Evolutionary conservation across 139 green algal genomes (phyloP), one percentile per base, ranked within the genome.

Genomic region (Zygnema cylindricum): DNA sequence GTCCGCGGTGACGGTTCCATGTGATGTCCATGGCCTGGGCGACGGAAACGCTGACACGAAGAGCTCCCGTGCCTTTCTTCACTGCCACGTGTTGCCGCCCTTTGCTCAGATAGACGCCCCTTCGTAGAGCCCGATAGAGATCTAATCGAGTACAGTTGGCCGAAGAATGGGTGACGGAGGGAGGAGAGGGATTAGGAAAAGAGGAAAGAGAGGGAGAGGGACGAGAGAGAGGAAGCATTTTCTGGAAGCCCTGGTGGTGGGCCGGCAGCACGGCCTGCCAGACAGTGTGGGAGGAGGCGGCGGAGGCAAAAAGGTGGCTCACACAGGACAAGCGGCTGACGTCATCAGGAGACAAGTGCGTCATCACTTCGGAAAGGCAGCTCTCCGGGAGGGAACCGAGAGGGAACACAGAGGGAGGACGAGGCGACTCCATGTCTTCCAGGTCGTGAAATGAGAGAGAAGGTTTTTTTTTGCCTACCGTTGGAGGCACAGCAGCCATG

Each of bases 281-380:
- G 3, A 84, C 38, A 49, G 35, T 35, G 77, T 41, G n/a, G 3
- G 77, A 84, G 40, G 21, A 22, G 2, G 77, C 77, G 3, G 77
- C 77, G 2, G 77, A 21, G 16, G 77, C 77, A 35, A 39, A 57
- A 2, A 33, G 3, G 32, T 16, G 2, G 77, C 33, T 69, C 38
- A 84, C 77, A 7, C 77, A 84, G 7, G 77, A 2, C 2, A 57
- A 11, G 16, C 77, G 16, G 2, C 77, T 33, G 2, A 84, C 77
- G 77, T 84, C 77, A 22, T 35, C 32, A 49, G 77, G 77, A 35
- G 77, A 54, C 16, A 57, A 32, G 25, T 73, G 33, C 32, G 21
- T 25, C 77, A 84, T 49, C 77, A 84, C 77, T 3, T 36, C 38
- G 2, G 77, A 21, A 21, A 84, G 3, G 77, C 77, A 84, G 3